Percentiles rank a stretch among this genome's conserved stretches.
Conservation (phyloP, 495 filamentous ascomycete species). For the Acidomyces sp. region DNA sequence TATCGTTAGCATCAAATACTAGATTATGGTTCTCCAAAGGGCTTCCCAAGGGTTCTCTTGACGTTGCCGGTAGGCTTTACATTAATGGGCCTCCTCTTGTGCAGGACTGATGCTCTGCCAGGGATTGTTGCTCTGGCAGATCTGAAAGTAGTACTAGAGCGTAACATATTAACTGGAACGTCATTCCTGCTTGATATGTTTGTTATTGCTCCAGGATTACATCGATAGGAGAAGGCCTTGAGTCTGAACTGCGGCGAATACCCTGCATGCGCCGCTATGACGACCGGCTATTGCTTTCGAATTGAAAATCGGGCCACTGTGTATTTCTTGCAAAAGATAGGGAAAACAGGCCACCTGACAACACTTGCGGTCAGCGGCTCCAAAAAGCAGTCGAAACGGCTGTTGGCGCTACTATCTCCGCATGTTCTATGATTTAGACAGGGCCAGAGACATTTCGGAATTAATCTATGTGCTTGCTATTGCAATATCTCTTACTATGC, state of each 20-base stretch:
- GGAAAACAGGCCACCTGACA: conserved; percentile 17
- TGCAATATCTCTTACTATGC: conserved; percentile 30
- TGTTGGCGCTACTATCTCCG: no score
- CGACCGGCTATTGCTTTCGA: conserved; percentile 24
- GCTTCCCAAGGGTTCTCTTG: neutral
- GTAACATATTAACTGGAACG: conserved; percentile 42
- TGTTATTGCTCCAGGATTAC: conserved; percentile 45
- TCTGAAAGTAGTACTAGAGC: conserved; percentile 38
- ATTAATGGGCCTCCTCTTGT: no score
- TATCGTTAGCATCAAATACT: no score
- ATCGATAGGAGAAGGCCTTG: conserved; percentile 43
- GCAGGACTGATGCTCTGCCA: conserved; percentile 7
- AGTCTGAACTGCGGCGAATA: conserved; percentile 27
- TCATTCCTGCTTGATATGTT: conserved; percentile 40
- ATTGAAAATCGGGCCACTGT: conserved; percentile 25
- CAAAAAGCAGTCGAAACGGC: neutral
- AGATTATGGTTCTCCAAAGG: neutral
- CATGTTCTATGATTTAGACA: no score
- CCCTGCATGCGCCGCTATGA: conserved; percentile 22
- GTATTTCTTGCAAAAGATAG: conserved; percentile 18
- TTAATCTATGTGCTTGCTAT: neutral
- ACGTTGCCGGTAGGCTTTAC: neutral
- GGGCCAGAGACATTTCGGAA: neutral
- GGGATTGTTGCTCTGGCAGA: conserved; percentile 41
- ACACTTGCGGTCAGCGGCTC: conserved; percentile 13